These are phyloP conservation scores for Pestalotiopsis sp. DNA, from an alignment of 2,329 filamentous ascomycete genomes.

Conservation along the genomic window DNA sequence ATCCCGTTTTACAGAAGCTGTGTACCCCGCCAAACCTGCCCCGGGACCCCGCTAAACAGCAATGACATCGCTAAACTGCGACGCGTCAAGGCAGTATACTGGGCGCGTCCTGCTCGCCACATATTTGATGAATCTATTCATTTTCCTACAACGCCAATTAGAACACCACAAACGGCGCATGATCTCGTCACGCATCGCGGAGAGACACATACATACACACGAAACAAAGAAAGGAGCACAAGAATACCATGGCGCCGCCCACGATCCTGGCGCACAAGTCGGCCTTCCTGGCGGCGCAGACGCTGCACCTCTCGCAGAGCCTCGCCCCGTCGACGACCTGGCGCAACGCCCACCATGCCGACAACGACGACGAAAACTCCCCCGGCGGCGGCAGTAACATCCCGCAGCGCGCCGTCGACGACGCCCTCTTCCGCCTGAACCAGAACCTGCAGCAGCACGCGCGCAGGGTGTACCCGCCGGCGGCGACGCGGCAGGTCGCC, in stretches of 20 bases:
- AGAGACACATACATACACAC: background rate
- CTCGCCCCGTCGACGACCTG: slow-evolving; percentile 59
- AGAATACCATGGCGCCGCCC: slow-evolving; percentile 39
- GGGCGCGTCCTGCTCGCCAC: background rate
- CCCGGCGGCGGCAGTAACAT: background rate
- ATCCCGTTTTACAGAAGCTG: background rate
- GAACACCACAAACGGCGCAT: background rate
- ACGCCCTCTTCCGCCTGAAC: slow-evolving; percentile 62
- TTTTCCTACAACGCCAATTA: background rate
- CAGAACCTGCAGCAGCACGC: slow-evolving; percentile 66
- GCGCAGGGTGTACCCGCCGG: slow-evolving; percentile 66
- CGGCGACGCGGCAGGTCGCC: slow-evolving; percentile 71
- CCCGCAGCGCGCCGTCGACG: slow-evolving; percentile 54
- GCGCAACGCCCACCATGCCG: slow-evolving; percentile 48
- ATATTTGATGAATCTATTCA: background rate
- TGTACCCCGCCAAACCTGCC: background rate
- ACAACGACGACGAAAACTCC: slow-evolving; percentile 24
- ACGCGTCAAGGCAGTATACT: background rate
- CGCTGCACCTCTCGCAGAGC: slow-evolving; percentile 63
- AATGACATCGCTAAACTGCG: background rate
- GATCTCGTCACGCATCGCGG: background rate
- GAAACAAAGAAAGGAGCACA: background rate
- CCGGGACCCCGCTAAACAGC: background rate
- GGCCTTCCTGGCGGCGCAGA: slow-evolving; percentile 64
- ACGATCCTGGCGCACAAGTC: slow-evolving; percentile 67